A percentile compares a stretch with the other conserved stretches of the same genome.
Evolutionary conservation across 225 moss, liverwort and hornwort genomes (phyloP).

Genomic region (Sphagnum contortum): DNA sequence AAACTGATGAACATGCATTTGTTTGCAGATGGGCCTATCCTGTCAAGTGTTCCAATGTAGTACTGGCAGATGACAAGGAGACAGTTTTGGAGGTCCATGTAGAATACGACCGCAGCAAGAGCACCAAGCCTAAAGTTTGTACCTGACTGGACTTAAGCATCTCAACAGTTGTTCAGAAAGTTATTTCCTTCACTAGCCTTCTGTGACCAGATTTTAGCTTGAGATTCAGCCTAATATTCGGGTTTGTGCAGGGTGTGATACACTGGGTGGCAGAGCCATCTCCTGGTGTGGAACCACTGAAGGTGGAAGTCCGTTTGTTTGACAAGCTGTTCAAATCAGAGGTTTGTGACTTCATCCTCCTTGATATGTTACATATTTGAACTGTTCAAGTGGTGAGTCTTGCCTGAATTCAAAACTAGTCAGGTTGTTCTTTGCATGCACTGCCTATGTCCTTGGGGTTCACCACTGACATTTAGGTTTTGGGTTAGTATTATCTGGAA

Average conservation of each 20-base stretch:
- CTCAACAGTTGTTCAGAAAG: too few relatives aligned
- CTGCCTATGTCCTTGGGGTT: neutral
- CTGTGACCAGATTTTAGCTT: too few relatives aligned
- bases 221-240: neutral
- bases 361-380: neutral
- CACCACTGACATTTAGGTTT: neutral
- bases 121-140: conserved; percentile 82
- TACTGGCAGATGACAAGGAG: conserved; percentile 61
- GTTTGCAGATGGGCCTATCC: conserved; percentile 85
- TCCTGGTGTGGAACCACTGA: conserved; percentile 63
- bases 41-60: conserved; percentile 75
- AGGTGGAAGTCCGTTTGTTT: conserved; percentile 79
- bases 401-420: too few relatives aligned
- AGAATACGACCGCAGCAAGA: conserved; percentile 78
- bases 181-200: too few relatives aligned
- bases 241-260: conserved; percentile 62
- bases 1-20: neutral
- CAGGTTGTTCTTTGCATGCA: neutral
- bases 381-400: too few relatives aligned
- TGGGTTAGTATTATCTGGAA: neutral
- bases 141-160: too few relatives aligned
- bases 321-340: conserved; percentile 91
- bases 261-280: conserved; percentile 92
- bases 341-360: conserved; percentile 20
- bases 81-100: conserved; percentile 77